Base-by-base conservation (phyloP, 257 asterid species). In the Anisodus tanguticus region DNA sequence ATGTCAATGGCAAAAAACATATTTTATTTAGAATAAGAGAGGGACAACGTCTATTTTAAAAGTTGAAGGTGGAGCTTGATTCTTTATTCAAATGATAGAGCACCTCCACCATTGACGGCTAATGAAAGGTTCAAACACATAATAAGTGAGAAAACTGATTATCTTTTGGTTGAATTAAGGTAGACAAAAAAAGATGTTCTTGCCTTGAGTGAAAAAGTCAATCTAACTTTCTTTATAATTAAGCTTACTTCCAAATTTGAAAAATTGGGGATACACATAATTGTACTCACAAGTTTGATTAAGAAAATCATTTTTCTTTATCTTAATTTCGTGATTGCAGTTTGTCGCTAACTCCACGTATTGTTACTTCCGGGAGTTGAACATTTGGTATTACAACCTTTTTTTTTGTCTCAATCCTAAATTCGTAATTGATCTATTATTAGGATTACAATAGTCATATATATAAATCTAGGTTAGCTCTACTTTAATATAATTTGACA, bases 141-240 rank as follows among this genome's bases (percentile, higher is more conserved):
- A 31, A 35, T 35, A 35, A 67, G 74, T 35, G 45, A 12, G 47
- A 35, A 31, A 67, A 67, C 6, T 0, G 1, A 67, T 67, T n/a
- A 67, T 2, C 15, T 66, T 35, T 67, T 67, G 49, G 19, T 67
- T 35, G 74, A 3, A 67, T 35, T 67, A 67, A 67, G 22, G 74
- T 67, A 35, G 47, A 41, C 22, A 2, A 26, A 15, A 8, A 63
- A 63, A 35, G 3, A 53, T 37, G 31, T 15, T 6, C 26, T 17
- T 70, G 79, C 57, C 8, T 68, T 62, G 35, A 41, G 37, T 3
- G 55, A 41, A 70, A 70, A 41, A 15, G 51, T 68, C 8, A 9
- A 41, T 8, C 55, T 45, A 41, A 17, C 78, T 71, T 71, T 9
- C 79, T 45, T 71, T 45, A 71, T n/a, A 71, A 72, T 47, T n/a